phyloP scores from a whole-genome alignment of 2,329 filamentous ascomycete genomes.

The Aspergillus neotritici region DNA sequence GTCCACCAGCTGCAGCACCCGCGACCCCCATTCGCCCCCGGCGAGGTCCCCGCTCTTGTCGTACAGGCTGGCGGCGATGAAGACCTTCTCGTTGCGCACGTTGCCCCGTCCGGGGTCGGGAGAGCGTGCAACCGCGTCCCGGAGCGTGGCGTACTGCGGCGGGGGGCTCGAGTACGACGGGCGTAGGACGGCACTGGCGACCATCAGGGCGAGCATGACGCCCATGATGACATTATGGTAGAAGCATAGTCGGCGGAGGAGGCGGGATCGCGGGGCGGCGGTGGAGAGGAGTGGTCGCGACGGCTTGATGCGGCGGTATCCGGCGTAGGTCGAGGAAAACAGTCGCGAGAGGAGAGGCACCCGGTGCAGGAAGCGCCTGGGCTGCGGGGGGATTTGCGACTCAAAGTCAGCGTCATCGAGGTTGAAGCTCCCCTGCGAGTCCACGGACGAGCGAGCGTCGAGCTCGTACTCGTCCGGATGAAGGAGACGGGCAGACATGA shows the following conservation, averaged over 20 bases:
- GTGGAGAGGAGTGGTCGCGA: constrained; percentile 20
- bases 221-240: constrained; percentile 10
- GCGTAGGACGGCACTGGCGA: constrained; percentile 45
- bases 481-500: constrained; percentile 35
- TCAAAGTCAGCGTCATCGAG: constrained; percentile 41
- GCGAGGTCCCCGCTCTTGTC: constrained; percentile 58
- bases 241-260: constrained; percentile 28
- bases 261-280: constrained; percentile 19
- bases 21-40: constrained; percentile 58
- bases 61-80: constrained; percentile 66
- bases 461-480: constrained; percentile 41
- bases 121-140: constrained; percentile 26
- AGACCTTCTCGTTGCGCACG: constrained; percentile 59
- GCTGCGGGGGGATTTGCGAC: constrained; percentile 28
- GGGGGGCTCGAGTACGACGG: constrained; percentile 54
- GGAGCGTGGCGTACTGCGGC: constrained; percentile 45
- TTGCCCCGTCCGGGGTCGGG: constrained; percentile 44
- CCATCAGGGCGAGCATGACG: constrained; percentile 12
- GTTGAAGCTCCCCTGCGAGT: constrained; percentile 38
- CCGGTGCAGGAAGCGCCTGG: constrained; percentile 18
- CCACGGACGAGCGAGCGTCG: constrained; percentile 34
- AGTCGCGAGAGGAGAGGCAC: constrained; percentile 25
- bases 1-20: constrained; percentile 57
- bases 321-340: constrained; percentile 22
- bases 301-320: constrained; percentile 28